Evolutionary conservation across 2,329 filamentous ascomycete species (phyloP), one percentile per base, ranked within the genome.

Genomic region (Colletotrichum abscissum): DNA sequence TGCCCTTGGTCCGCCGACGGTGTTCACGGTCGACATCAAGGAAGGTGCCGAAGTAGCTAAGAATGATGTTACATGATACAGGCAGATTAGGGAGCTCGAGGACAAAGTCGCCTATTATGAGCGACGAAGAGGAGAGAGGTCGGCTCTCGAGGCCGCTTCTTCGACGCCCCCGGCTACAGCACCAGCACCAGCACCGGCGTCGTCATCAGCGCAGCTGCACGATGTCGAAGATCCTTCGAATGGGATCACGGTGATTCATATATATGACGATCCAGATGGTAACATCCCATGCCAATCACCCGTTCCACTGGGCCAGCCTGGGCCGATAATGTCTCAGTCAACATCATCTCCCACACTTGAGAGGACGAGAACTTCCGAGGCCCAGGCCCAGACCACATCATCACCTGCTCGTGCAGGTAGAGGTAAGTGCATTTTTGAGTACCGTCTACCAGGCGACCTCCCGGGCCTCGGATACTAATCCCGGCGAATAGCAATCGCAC

Each of bases 21-120:
- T 66, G 35, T 16, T n/a, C 1, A 22, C 16, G 9, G 12, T 2
- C 2, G 9, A 30, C 55, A 16, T 57, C 24, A 30, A 19, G 3
- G 22, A 4, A 2, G 30, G 8, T 11, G n/a, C 33, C 9, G 9
- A 19, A 28, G 14, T 58, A 9, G 26, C 55, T 67, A 26, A 59
- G 12, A 9, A 3, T 24, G 19, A 49, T 6, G n/a, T 26, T 16
- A 1, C 22, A 24, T 22, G 12, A 35, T 16, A 14, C n/a, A 69
- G 66, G 9, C 58, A 69, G 26, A 63, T 69, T 3, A 49, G 58
- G 11, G 58, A 67, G 22, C 56, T 67, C 16, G 65, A 67, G 26
- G 28, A 54, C 12, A 67, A 60, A 30, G 38, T 67, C 4, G 56
- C 65, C 42, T 67, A 52, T 42, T 67, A 67, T 67, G 65, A 67